Evolutionary conservation across 306 rosid species (phyloP).

Genomic region (Astragalus glycyphyllos): DNA sequence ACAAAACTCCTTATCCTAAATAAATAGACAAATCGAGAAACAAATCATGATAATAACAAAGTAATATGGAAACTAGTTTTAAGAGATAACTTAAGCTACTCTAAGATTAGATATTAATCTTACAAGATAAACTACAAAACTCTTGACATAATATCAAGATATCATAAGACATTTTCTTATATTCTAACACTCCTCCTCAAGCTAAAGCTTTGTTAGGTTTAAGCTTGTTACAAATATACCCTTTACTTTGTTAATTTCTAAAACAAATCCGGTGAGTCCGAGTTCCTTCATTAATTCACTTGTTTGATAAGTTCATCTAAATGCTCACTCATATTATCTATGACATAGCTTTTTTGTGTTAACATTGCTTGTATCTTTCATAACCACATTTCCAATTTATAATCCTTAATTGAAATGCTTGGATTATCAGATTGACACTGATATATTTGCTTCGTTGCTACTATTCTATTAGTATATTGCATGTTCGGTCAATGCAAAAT

Average conservation of each 20-base stretch:
- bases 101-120: too few species aligned
- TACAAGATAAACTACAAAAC: too few species aligned
- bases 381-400: slow-evolving; percentile 5
- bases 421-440: slow-evolving; percentile 20
- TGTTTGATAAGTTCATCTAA: slow-evolving; percentile 3
- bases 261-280: neutral
- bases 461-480: slow-evolving; percentile 34
- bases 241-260: slow-evolving; percentile 11
- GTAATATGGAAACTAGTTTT: too few species aligned
- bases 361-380: slow-evolving; percentile 9
- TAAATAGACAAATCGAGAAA: too few species aligned
- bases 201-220: too few species aligned
- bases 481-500: slow-evolving; percentile 19
- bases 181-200: too few species aligned
- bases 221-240: too few species aligned
- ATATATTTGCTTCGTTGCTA: slow-evolving; percentile 16
- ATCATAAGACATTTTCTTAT: too few species aligned
- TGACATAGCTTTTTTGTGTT: slow-evolving; percentile 6
- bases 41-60: too few species aligned
- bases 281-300: slow-evolving; percentile 17
- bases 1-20: too few species aligned
- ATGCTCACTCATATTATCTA: slow-evolving; percentile 8
- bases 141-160: too few species aligned
- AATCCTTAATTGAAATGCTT: slow-evolving; percentile 8
- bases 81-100: too few species aligned